phyloP scores from a whole-genome alignment of 208 protist species.

The Trypanosoma brucei region DNA sequence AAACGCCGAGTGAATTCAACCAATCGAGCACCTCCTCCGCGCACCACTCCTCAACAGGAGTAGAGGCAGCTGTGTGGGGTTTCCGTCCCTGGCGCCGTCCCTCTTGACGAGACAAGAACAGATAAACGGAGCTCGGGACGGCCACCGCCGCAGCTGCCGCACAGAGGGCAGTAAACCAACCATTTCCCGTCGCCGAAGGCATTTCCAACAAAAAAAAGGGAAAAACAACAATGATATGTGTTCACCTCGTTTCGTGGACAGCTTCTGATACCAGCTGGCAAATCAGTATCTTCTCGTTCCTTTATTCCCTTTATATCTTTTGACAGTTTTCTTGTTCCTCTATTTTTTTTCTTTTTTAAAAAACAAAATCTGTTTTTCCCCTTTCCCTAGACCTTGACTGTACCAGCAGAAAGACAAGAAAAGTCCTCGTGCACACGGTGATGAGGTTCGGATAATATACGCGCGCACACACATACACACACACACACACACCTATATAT shows the following conservation, averaged over 20 bases:
- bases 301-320: not conserved
- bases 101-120: constrained; percentile 4
- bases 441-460: no score
- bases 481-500: no score
- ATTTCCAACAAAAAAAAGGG: not conserved
- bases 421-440: no score
- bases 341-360: not conserved
- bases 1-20: constrained; percentile 43
- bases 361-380: not conserved
- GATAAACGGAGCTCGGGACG: constrained; percentile 16
- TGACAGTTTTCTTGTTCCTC: not conserved
- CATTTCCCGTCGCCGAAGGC: not conserved
- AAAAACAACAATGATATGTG: no score
- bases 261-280: no score
- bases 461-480: no score
- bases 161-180: constrained; percentile 7
- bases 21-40: constrained; percentile 40
- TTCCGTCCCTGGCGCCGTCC: not conserved
- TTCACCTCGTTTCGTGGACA: no score
- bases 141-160: constrained; percentile 17
- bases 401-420: not conserved
- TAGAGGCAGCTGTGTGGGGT: not conserved
- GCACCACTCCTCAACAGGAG: constrained; percentile 17
- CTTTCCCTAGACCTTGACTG: not conserved
- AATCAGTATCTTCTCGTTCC: no score